A percentile compares a stretch with the other conserved stretches of the same genome.
phyloP scores from a whole-genome alignment of 2,329 filamentous ascomycete genomes.

The Diaporthe sp. region DNA sequence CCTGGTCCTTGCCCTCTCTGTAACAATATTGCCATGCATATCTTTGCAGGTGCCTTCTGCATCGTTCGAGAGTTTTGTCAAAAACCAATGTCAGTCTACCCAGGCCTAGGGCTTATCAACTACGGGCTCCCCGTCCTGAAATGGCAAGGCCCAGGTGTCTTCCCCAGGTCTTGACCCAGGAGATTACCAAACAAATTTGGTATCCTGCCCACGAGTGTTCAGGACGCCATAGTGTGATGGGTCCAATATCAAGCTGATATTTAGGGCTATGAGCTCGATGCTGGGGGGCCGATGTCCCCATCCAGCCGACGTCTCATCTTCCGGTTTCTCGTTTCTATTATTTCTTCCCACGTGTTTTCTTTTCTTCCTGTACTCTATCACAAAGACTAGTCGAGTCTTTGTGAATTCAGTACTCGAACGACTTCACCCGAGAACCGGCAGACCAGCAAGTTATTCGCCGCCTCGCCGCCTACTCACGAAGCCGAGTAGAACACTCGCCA shows the following conservation, averaged over 20 bases:
- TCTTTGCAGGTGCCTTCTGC: slow-evolving; percentile 4
- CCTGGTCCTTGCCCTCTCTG: slow-evolving; percentile 10
- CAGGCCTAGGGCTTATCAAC: slow-evolving; percentile 31
- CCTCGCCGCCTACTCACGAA: neutral
- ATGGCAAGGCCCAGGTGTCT: neutral
- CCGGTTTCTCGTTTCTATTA: neutral
- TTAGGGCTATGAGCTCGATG: slow-evolving; percentile 5
- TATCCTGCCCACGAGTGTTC: neutral
- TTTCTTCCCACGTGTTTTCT: neutral
- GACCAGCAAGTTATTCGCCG: neutral
- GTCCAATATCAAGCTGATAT: slow-evolving; percentile 21
- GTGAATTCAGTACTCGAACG: neutral
- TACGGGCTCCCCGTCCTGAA: neutral
- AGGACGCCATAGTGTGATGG: neutral
- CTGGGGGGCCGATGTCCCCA: neutral
- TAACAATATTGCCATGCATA: slow-evolving; percentile 16
- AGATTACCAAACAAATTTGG: slow-evolving; percentile 20
- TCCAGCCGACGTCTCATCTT: neutral
- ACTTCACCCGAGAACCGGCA: neutral
- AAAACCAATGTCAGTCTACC: slow-evolving; percentile 24
- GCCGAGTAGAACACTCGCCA: neutral
- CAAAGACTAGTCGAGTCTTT: neutral
- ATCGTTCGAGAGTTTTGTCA: neutral
- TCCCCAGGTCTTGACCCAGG: slow-evolving; percentile 4
- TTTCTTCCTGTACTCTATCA: neutral